A percentile compares a stretch with the other conserved stretches of the same genome.
Evolutionary conservation across 768 basidiomycete genomes (phyloP).

Genomic region (Boletus reticuloceps): DNA sequence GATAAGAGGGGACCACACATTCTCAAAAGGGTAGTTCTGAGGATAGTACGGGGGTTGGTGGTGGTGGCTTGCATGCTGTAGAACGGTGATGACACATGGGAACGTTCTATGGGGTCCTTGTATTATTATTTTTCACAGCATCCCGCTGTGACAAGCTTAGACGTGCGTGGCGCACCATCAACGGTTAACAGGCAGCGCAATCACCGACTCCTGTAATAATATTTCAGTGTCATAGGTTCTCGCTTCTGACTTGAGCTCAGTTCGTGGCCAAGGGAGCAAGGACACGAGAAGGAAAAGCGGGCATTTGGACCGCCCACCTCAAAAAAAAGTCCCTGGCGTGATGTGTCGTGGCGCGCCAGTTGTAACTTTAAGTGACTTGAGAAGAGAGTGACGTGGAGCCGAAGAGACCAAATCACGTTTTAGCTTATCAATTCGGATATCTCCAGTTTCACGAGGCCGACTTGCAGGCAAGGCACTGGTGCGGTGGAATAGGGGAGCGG

Average conservation of each 20-base stretch:
- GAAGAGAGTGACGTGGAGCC: background rate
- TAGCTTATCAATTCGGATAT: constrained; percentile 23
- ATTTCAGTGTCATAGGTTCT: background rate
- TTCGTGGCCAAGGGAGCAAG: background rate
- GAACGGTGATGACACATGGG: constrained; percentile 1
- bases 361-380: background rate
- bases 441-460: constrained; percentile 15
- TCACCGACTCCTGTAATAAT: constrained; percentile 13
- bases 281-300: constrained; percentile 1
- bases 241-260: background rate
- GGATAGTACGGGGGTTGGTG: background rate
- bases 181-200: constrained; percentile 15
- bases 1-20: background rate
- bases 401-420: constrained; percentile 6
- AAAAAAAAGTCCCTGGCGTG: too few relatives aligned
- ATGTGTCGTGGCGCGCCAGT: background rate
- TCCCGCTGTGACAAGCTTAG: background rate
- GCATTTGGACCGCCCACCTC: background rate
- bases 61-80: constrained; percentile 4
- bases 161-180: constrained; percentile 7
- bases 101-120: background rate
- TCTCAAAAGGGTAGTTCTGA: background rate
- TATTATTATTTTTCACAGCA: background rate
- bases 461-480: constrained; percentile 7
- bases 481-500: constrained; percentile 12